phyloP scores from a whole-genome alignment of 208 protist genomes.

The Wallacemonas rigidus region DNA sequence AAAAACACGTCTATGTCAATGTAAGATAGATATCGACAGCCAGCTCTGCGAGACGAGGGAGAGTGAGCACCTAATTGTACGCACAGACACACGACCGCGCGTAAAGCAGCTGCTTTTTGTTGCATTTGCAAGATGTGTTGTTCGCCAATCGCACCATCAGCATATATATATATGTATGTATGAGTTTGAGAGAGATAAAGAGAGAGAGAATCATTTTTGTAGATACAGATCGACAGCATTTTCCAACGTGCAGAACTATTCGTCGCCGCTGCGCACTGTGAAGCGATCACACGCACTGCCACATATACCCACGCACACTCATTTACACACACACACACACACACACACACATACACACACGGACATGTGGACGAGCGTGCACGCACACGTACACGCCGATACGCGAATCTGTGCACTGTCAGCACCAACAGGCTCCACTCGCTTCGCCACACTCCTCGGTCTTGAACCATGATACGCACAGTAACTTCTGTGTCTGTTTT shows the following conservation, averaged over 20 bases:
- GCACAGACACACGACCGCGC: background rate
- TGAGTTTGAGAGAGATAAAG: background rate
- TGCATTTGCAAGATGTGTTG: background rate
- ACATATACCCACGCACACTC: conserved; percentile 4
- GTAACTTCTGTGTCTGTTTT: no score
- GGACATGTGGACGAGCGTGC: background rate
- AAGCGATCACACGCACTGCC: background rate
- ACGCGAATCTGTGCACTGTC: no score
- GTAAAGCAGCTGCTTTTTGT: background rate
- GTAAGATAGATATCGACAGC: no score
- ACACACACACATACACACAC: conserved; percentile 1
- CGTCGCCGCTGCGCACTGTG: no score
- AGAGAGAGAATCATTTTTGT: background rate
- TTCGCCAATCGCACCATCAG: no score
- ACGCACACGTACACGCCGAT: background rate
- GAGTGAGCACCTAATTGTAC: no score
- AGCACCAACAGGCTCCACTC: no score
- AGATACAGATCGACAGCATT: no score
- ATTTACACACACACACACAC: background rate
- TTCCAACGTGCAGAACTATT: no score
- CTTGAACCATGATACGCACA: no score
- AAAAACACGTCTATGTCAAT: background rate
- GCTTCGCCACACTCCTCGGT: no score
- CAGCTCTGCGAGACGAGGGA: no score
- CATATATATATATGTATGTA: background rate